Evolutionary conservation across 257 asterid species (phyloP), one percentile per base, ranked within the genome.

Genomic region (Penstemon barbatus): DNA sequence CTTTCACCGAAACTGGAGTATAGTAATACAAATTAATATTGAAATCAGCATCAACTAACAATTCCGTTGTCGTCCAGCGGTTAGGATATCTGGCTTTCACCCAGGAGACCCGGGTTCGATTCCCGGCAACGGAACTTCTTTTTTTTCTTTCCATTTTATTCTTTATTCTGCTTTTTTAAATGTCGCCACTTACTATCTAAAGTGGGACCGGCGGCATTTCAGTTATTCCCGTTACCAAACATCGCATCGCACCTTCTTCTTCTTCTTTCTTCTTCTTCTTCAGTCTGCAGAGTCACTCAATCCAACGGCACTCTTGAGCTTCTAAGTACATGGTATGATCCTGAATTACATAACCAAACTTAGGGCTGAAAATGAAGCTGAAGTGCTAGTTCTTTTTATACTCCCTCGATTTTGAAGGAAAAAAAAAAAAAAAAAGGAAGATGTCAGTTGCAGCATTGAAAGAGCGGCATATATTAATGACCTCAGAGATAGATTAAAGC

Each of bases 41-140:
- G 33, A 25, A 25, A 25, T 1, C 33, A 25, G 3, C 2, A 25
- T 25, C 33, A 1, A 25, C 2, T 2, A 25, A 25, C 0, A 25
- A 25, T 25, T 91, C 96, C 93, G 76, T 77, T 84, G 89, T 89
- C 90, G 92, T 89, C 96, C 98, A 89, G 94, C 89, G 95, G 96
- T 89, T 83, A 92, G 97, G 98, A 92, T 89, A 87, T 86, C 91
- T 89, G 92, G 97, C 95, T 89, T 88, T 86, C 96, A 85, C 93
- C 95, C 88, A 85, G 87, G 92, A 52, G 95, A 86, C 93, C 92
- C 92, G 92, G 95, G 94, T 89, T 87, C 94, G 77, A 84, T 81
- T 90, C 96, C 92, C 94, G 93, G 89, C 90, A 85, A 79, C 79
- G 93, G 93, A 87, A 81, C 0, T 1, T 2, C 33, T 25, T 25